Base-by-base conservation (phyloP, 306 rosid species). In the Lagenaria siceraria region DNA sequence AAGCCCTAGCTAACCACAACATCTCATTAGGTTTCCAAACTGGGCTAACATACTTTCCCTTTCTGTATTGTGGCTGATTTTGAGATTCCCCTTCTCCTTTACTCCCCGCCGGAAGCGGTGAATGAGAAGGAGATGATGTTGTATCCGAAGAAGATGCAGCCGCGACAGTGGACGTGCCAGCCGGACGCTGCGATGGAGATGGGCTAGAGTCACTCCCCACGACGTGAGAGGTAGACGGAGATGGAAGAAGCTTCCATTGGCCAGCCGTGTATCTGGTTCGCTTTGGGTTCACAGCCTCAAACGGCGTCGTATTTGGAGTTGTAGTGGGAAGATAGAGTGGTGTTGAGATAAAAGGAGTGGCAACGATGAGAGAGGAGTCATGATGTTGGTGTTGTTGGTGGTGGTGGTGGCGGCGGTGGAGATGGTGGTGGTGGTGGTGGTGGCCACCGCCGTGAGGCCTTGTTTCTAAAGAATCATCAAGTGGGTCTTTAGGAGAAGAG, bases 21-120 rank as follows among this genome's bases (percentile, higher is more conserved):
- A 92, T 95, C 86, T 95, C 99, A 66, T 85, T 87, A 1, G 99
- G 98, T 77, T 95, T 95, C 99, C 99, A 95, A 74, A 92, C 99
- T 1, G 99, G 99, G 82, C 98, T 95, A 29, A 95, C 97, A 69
- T 89, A 92, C 54, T 95, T 95, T 3, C 98, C 99, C 80, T 91
- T 95, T 80, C 99, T 83, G 46, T 86, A 85, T 35, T 90, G 99
- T 7, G 83, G 93, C 79, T 81, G 91, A 75, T 79, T 19, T 83
- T 88, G 64, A 46, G 85, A 6, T 83, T 90, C 75, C 88, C 96
- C 55, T 84, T 84, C 89, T 10, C 89, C 81, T 53, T 82, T 80
- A 9, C 76, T 87, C 11, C 88, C 82, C 19, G 83, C 59, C 12
- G 90, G 89, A 52, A 84, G 25, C 8, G 92, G 91, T 19, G 96